Conservation (phyloP, 208 protist genomes). For the Crithidia thermophila region DNA sequence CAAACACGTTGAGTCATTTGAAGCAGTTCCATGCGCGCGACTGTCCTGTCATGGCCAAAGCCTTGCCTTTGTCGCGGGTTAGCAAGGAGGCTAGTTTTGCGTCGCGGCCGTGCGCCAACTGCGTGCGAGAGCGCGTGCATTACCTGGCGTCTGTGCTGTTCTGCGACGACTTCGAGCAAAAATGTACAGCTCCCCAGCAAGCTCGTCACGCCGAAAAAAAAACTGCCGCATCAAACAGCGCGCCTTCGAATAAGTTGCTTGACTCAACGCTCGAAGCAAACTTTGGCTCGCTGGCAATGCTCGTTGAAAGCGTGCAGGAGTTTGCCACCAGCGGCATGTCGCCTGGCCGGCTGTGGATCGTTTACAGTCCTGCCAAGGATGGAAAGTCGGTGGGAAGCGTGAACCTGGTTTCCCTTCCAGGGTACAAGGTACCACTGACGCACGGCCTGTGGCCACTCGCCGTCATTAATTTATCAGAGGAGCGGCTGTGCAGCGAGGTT, state of each 20-base stretch:
- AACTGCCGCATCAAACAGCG: background rate
- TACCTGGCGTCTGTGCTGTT: slow-evolving; percentile 76
- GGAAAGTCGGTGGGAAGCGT: slow-evolving; percentile 35
- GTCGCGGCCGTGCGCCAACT: slow-evolving; percentile 53
- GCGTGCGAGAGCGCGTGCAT: slow-evolving; percentile 62
- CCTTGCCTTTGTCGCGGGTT: slow-evolving; percentile 50
- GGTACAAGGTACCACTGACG: slow-evolving; percentile 46
- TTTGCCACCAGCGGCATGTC: slow-evolving; percentile 43
- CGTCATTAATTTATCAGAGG: slow-evolving; percentile 70
- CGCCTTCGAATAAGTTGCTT: slow-evolving; percentile 8
- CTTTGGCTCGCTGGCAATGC: slow-evolving; percentile 44
- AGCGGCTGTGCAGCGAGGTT: slow-evolving; percentile 36
- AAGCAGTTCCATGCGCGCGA: slow-evolving; percentile 31
- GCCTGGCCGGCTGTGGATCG: slow-evolving; percentile 73
- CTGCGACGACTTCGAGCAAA: slow-evolving; percentile 52
- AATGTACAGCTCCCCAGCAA: slow-evolving; percentile 19
- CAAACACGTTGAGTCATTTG: slow-evolving; percentile 15
- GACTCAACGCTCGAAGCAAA: slow-evolving; percentile 24
- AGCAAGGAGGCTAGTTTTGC: slow-evolving; percentile 47
- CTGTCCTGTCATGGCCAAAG: slow-evolving; percentile 58
- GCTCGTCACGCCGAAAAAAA: no score
- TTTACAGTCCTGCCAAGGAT: slow-evolving; percentile 35
- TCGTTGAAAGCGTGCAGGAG: slow-evolving; percentile 40
- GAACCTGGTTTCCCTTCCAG: slow-evolving; percentile 45
- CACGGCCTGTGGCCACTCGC: slow-evolving; percentile 85